Evolutionary conservation across 495 filamentous ascomycete genomes (phyloP).

Genomic region (Penicillium argentinense): DNA sequence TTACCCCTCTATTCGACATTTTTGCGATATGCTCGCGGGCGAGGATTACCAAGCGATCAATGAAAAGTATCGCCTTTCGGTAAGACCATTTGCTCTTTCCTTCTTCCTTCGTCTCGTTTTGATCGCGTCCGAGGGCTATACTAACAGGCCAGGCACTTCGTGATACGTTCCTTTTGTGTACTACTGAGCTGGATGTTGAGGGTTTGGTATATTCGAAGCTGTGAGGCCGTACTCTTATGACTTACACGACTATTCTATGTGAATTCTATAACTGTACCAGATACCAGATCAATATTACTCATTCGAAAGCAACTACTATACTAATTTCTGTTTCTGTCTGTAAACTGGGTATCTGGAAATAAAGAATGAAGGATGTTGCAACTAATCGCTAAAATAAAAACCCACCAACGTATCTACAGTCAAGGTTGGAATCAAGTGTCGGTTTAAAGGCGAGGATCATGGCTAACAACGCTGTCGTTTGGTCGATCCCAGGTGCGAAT

Average conservation of each 20-base stretch:
- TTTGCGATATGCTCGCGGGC: constrained; percentile 62
- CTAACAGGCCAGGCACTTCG: constrained; percentile 39
- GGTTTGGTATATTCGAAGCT: constrained; percentile 24
- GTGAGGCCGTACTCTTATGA: too few species aligned
- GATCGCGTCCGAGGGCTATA: neutral
- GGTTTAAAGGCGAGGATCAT: constrained; percentile 12
- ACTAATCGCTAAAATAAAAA: constrained; percentile 4
- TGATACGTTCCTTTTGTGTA: constrained; percentile 65
- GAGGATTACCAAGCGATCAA: constrained; percentile 66
- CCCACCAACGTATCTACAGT: neutral
- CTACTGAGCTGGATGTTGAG: constrained; percentile 53
- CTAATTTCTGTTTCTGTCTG: constrained; percentile 4
- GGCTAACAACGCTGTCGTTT: constrained; percentile 49
- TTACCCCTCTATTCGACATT: constrained; percentile 63
- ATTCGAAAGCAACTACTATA: neutral
- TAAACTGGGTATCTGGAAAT: constrained; percentile 23
- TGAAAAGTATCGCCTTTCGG: constrained; percentile 51
- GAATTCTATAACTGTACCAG: too few species aligned
- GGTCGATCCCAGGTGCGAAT: constrained; percentile 87
- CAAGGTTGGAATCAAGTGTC: neutral
- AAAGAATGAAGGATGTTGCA: constrained; percentile 2
- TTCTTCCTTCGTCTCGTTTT: neutral
- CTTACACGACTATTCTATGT: too few species aligned
- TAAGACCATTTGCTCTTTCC: constrained; percentile 19
- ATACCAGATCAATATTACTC: too few species aligned